Evolutionary conservation across 2,329 filamentous ascomycete genomes (phyloP).

Genomic region (Leptographium wingfieldii): DNA sequence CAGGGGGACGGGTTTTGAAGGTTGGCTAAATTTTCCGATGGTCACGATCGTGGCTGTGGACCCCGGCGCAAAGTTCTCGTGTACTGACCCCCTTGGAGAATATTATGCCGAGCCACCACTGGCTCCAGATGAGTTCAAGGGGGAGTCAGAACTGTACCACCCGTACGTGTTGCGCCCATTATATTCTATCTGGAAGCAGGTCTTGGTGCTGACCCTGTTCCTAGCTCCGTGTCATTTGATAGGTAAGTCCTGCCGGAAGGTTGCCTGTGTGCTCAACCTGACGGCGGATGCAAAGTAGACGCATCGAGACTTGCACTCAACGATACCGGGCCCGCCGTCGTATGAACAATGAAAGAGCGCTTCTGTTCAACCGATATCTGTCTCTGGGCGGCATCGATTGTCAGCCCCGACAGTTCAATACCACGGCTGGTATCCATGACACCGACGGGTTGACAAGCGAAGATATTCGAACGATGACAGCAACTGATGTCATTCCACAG

Average conservation of each 20-base stretch:
- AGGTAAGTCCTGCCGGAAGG: slow-evolving; percentile 15
- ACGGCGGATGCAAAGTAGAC: slow-evolving; percentile 30
- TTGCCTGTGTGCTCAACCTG: slow-evolving; percentile 24
- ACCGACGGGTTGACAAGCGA: slow-evolving; percentile 48
- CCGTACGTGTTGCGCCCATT: slow-evolving; percentile 30
- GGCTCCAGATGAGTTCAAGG: slow-evolving; percentile 52
- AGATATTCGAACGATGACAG: slow-evolving; percentile 51
- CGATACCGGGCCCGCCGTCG: slow-evolving; percentile 69
- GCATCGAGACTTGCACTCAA: slow-evolving; percentile 75
- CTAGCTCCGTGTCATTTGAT: slow-evolving; percentile 6
- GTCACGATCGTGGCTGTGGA: neutral
- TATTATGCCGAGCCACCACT: slow-evolving; percentile 71
- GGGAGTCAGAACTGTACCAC: slow-evolving; percentile 57
- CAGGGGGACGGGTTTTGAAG: slow-evolving; percentile 57
- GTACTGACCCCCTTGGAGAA: slow-evolving; percentile 28
- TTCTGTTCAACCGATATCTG: slow-evolving; percentile 69
- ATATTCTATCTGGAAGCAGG: neutral
- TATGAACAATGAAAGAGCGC: slow-evolving; percentile 47
- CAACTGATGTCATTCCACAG: slow-evolving; percentile 45
- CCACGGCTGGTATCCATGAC: slow-evolving; percentile 33
- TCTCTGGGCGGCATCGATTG: slow-evolving; percentile 69
- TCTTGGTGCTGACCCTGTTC: neutral
- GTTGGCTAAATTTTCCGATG: slow-evolving; percentile 15
- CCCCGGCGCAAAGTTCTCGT: too few species aligned
- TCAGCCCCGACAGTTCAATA: slow-evolving; percentile 41